A percentile compares a stretch with the other conserved stretches of the same genome.
phyloP scores from a whole-genome alignment of 768 basidiomycete species.

The Leccinum disarticulatum region DNA sequence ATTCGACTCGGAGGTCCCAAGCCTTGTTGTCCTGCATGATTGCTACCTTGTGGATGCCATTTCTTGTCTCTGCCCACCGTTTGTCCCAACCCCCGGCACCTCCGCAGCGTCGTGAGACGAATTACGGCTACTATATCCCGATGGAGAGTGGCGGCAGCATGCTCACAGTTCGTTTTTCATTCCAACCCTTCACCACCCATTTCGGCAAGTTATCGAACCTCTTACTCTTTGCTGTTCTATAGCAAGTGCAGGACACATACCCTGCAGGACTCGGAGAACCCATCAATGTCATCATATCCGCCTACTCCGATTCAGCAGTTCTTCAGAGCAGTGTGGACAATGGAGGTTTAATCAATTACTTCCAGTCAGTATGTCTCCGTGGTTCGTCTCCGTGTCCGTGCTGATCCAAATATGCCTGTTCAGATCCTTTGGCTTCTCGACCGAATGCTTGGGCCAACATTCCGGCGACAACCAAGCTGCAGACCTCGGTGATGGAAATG shows the following conservation, averaged over 20 bases:
- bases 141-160: slow-evolving; percentile 57
- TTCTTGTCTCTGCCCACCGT: slow-evolving; percentile 12
- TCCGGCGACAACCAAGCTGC: slow-evolving; percentile 65
- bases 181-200: not conserved
- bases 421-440: slow-evolving; percentile 65
- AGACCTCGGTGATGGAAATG: slow-evolving; percentile 82
- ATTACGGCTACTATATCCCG: slow-evolving; percentile 61
- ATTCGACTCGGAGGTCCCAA: not conserved
- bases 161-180: slow-evolving; percentile 57
- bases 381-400: not conserved
- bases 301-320: slow-evolving; percentile 67
- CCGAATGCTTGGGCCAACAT: slow-evolving; percentile 86
- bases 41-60: slow-evolving; percentile 8
- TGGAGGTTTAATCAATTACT: slow-evolving; percentile 83
- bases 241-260: slow-evolving; percentile 58
- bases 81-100: slow-evolving; percentile 3
- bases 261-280: slow-evolving; percentile 83
- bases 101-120: slow-evolving; percentile 24
- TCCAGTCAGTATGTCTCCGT: slow-evolving; percentile 51
- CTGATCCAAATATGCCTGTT: not conserved
- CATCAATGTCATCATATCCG: slow-evolving; percentile 79
- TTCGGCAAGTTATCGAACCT: not conserved
- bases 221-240: slow-evolving; percentile 1
- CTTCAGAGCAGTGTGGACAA: slow-evolving; percentile 55
- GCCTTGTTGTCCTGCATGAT: slow-evolving; percentile 8